Conservation (phyloP, 257 asterid genomes). For the Datura wrightii region DNA sequence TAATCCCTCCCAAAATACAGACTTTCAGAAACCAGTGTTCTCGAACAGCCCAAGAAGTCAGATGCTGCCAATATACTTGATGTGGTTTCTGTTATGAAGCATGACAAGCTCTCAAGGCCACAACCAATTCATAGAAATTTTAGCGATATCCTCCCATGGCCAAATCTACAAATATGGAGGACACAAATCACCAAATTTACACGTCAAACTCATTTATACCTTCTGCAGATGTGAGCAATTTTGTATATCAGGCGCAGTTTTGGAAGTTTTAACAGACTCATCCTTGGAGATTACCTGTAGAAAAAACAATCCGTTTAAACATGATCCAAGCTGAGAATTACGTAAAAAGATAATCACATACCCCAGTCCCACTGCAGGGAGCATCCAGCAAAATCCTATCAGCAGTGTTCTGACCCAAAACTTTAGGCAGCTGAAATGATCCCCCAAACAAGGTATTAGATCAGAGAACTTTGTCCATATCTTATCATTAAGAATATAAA, state of each 20-base stretch:
- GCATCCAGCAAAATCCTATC: constrained; percentile 96
- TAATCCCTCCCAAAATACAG: neutral
- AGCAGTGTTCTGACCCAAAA: constrained; percentile 68
- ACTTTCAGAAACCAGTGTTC: neutral
- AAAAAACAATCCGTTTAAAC: constrained; percentile 22
- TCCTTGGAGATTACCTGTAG: constrained; percentile 93
- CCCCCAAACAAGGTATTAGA: neutral
- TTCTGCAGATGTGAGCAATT: constrained; percentile 77
- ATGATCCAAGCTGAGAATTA: constrained; percentile 8
- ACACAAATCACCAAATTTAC: neutral
- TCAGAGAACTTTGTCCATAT: neutral
- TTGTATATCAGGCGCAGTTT: constrained; percentile 76
- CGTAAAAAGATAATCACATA: constrained; percentile 44
- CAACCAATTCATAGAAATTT: neutral
- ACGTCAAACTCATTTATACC: constrained; percentile 45
- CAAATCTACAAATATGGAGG: neutral
- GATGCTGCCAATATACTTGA: neutral
- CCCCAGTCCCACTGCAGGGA: constrained; percentile 98
- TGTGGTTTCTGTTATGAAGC: neutral
- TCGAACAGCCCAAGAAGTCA: neutral
- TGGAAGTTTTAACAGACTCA: constrained; percentile 87
- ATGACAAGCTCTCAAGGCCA: neutral
- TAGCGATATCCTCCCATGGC: neutral
- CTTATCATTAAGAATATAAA: neutral
- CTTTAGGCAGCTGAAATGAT: constrained; percentile 75